These are phyloP conservation scores for Hordeum marinum DNA, from an alignment of 176 grass and related monocot species.

Conservation along the genomic window DNA sequence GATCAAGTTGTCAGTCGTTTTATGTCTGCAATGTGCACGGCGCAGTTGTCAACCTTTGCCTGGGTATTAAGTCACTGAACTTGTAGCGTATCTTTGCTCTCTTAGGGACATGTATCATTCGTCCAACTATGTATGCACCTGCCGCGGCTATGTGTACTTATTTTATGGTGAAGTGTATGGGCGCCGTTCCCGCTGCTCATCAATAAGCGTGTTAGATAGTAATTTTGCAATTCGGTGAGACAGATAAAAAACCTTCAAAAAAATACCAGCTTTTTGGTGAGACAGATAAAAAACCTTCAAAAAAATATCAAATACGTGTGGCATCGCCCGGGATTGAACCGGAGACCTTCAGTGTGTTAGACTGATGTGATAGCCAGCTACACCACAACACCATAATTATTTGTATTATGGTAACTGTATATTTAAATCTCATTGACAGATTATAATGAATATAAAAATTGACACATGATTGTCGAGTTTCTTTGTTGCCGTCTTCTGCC, in stretches of 20 bases:
- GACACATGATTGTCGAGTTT: too few species aligned
- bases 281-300: too few species aligned
- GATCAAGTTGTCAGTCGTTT: neutral
- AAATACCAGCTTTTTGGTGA: too few species aligned
- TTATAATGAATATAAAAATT: too few species aligned
- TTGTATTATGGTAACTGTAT: too few species aligned
- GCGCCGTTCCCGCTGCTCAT: neutral
- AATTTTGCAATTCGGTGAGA: too few species aligned
- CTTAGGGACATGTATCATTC: neutral
- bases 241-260: too few species aligned
- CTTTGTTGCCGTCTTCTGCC: too few species aligned
- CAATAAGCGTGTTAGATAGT: too few species aligned
- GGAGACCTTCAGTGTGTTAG: neutral
- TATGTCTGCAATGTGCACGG: conserved; percentile 5
- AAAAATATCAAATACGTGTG: too few species aligned
- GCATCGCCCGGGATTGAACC: neutral
- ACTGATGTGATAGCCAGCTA: neutral
- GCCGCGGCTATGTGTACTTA: neutral
- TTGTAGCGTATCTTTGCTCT: neutral
- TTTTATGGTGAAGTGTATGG: neutral
- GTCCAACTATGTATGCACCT: neutral
- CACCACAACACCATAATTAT: too few species aligned
- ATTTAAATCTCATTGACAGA: too few species aligned
- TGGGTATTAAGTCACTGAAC: neutral
- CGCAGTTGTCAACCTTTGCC: neutral